These are phyloP conservation scores for Aspergillus taichungensis DNA, from an alignment of 495 filamentous ascomycete genomes.

Conservation along the genomic window DNA sequence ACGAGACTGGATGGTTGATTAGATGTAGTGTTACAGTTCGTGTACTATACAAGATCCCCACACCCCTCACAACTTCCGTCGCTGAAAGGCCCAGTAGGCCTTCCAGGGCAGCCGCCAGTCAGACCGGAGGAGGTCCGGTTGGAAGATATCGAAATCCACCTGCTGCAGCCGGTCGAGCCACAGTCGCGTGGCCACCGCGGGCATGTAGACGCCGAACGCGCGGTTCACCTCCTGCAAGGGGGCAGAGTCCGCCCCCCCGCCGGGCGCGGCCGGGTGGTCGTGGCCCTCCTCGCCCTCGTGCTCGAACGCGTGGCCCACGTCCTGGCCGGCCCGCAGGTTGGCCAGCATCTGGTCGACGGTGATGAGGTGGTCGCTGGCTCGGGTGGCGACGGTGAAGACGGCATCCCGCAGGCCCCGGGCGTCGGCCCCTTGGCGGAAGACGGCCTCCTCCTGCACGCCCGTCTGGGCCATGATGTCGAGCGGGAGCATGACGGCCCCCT, in stretches of 20 bases:
- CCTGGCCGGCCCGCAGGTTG: conserved; percentile 60
- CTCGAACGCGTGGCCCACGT: conserved; percentile 77
- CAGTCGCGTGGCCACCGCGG: conserved; percentile 63
- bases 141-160: conserved; percentile 75
- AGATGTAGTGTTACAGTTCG: too few species aligned
- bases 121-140: conserved; percentile 50
- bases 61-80: conserved; percentile 43
- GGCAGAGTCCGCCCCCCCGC: conserved; percentile 27
- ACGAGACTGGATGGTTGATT: too few species aligned
- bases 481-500: conserved; percentile 68
- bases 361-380: conserved; percentile 90
- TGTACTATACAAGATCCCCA: too few species aligned
- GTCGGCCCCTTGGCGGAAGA: conserved; percentile 67
- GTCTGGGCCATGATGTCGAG: conserved; percentile 81
- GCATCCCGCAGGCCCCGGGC: conserved; percentile 79
- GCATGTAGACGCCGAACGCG: conserved; percentile 71
- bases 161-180: conserved; percentile 73
- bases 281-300: conserved; percentile 73
- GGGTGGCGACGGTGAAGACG: conserved; percentile 83
- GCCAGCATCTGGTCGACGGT: conserved; percentile 87
- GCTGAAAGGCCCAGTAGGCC: conserved; percentile 61
- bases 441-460: conserved; percentile 76
- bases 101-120: conserved; percentile 89
- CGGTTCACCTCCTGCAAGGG: conserved; percentile 49
- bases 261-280: conserved; percentile 37